Base-by-base conservation (phyloP, 2,329 filamentous ascomycete genomes). In the Pseudogymnoascus verrucosus region DNA sequence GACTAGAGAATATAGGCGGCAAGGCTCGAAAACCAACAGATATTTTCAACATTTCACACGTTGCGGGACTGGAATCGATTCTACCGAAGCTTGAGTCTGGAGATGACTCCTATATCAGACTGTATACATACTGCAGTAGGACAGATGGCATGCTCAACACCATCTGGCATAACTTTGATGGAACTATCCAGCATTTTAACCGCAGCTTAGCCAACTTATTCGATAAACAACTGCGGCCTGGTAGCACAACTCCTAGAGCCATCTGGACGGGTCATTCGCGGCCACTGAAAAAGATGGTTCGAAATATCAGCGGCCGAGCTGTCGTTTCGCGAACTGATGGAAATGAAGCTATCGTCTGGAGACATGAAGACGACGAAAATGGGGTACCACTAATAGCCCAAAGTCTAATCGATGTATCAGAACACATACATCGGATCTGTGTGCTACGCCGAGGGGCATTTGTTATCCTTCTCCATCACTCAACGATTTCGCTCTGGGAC, bases 11-110 rank as follows among this genome's bases (percentile, higher is more conserved):
- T 71, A 84, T 96, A 19, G 88, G 89, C 37, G 87, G 84, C 69
- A 91, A 88, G 71, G 79, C 81, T 34, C 85, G 84, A 68, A 84
- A 84, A 65, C 80, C 83, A 3, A 81, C 85, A 28, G 86, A 87
- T 66, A 84, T 93, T n/a, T 96, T 95, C 78, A 95, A 91, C 71
- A 87, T 97, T 68, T 86, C 91, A 1, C 90, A 96, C 71, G 84
- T 93, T 26, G 85, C 90, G 70, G 82, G 82, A 1, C 71, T 76
- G 16, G 77, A 82, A 62, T 77, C 87, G 39, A 77, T 80, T 39
- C 61, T 73, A 12, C 69, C 71, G 14, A 66, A 42, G 16, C 54
- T 66, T 10, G 16, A 59, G 19, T 42, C 37, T 8, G 28, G 31
- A 16, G 21, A 60, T 19, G 62, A 44, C 5, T 68, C 71, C 19